Conservation (phyloP, 164 flowering plant species). For the Chimonanthus salicifolius region DNA sequence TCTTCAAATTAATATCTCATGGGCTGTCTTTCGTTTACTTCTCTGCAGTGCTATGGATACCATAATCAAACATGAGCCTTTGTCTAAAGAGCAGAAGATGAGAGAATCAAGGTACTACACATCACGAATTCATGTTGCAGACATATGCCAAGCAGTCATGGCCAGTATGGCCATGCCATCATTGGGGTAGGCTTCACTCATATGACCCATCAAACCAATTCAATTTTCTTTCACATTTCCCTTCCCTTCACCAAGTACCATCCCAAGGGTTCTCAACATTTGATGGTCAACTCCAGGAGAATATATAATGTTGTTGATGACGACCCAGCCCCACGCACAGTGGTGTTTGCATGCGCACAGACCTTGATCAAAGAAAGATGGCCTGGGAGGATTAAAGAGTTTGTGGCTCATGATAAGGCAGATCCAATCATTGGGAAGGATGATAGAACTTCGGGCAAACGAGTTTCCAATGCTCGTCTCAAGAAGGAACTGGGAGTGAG, state of each 20-base stretch:
- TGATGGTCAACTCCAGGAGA: slow-evolving; percentile 34
- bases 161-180: slow-evolving; percentile 49
- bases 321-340: slow-evolving; percentile 70
- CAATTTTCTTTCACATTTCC: neutral
- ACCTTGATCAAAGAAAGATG: slow-evolving; percentile 48
- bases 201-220: neutral
- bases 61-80: slow-evolving; percentile 46
- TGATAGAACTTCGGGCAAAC: slow-evolving; percentile 41
- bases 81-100: slow-evolving; percentile 45
- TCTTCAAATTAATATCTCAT: too few species aligned
- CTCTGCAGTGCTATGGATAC: slow-evolving; percentile 78
- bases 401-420: slow-evolving; percentile 1
- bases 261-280: too few species aligned
- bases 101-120: slow-evolving; percentile 58
- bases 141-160: slow-evolving; percentile 73
- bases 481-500: slow-evolving; percentile 66
- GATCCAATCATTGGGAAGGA: slow-evolving; percentile 2
- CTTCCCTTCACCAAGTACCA: neutral
- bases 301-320: slow-evolving; percentile 84
- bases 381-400: slow-evolving; percentile 34
- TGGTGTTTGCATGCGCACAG: slow-evolving; percentile 68
- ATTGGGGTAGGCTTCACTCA: slow-evolving; percentile 27
- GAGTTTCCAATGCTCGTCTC: slow-evolving; percentile 65
- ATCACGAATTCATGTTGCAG: slow-evolving; percentile 83
- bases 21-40: neutral